These are phyloP conservation scores for Ormosia emarginata DNA, from an alignment of 306 rosid species.

Conservation along the genomic window DNA sequence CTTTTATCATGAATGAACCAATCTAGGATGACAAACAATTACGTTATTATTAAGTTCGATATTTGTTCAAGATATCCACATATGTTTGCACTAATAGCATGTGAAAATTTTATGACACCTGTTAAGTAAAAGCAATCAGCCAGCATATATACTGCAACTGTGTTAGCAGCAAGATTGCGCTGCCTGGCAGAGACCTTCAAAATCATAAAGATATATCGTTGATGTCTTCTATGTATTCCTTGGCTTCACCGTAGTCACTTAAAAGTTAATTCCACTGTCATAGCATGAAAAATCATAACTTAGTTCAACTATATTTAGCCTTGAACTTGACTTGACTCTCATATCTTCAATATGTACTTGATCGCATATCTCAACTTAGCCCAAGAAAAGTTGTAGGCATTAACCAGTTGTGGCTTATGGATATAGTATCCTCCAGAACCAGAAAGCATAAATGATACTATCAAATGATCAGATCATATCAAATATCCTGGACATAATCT, in stretches of 20 bases:
- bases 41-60: not conserved
- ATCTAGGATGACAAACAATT: not conserved
- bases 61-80: not conserved
- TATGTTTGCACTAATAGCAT: slow-evolving; percentile 8
- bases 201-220: slow-evolving; percentile 77
- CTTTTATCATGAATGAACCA: not conserved
- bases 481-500: not conserved
- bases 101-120: not conserved
- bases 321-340: not conserved
- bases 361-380: slow-evolving; percentile 43
- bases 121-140: not conserved
- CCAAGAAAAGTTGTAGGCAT: slow-evolving; percentile 71
- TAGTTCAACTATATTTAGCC: slow-evolving; percentile 19
- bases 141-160: slow-evolving; percentile 22
- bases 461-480: not conserved
- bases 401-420: slow-evolving; percentile 98
- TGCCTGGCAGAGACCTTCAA: slow-evolving; percentile 81
- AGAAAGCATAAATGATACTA: slow-evolving; percentile 25
- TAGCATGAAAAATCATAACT: slow-evolving; percentile 23
- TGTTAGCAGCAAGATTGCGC: slow-evolving; percentile 86
- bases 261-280: slow-evolving; percentile 77
- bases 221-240: slow-evolving; percentile 89
- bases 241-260: slow-evolving; percentile 79
- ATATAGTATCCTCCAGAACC: slow-evolving; percentile 85
- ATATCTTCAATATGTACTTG: not conserved